Percentiles rank a stretch among this genome's conserved stretches.
phyloP scores from a whole-genome alignment of 2,329 filamentous ascomycete species.

The Exserohilum rostratum region DNA sequence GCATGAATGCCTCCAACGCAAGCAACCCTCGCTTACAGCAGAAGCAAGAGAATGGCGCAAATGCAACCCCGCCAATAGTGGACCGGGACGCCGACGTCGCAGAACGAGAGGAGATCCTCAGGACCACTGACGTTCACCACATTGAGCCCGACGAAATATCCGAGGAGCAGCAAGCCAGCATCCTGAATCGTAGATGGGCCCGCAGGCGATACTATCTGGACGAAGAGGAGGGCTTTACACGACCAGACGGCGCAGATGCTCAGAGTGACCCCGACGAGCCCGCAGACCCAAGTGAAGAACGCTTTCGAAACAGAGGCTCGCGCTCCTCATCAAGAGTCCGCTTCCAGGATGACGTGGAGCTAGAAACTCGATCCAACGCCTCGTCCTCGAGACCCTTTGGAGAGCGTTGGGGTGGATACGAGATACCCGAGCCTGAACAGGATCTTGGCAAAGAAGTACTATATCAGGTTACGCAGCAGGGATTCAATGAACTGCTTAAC shows the following conservation, averaged over 20 bases:
- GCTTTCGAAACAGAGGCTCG: constrained; percentile 52
- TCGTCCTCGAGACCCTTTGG: constrained; percentile 71
- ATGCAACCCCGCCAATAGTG: constrained; percentile 36
- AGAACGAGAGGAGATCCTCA: constrained; percentile 24
- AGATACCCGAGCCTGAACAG: constrained; percentile 78
- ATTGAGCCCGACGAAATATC: constrained; percentile 4
- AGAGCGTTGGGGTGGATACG: constrained; percentile 78
- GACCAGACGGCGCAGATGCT: constrained; percentile 26
- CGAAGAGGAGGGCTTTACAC: constrained; percentile 74
- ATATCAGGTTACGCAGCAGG: constrained; percentile 89
- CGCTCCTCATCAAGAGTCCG: constrained; percentile 80
- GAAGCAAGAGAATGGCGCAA: constrained; percentile 43
- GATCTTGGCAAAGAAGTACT: constrained; percentile 88
- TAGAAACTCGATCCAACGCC: constrained; percentile 72
- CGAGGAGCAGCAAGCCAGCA: constrained; percentile 26
- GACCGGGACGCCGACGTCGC: constrained; percentile 34
- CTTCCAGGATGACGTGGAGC: constrained; percentile 74
- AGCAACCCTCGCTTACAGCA: constrained; percentile 25
- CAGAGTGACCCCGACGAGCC: constrained; percentile 20
- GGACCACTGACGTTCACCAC: constrained; percentile 15
- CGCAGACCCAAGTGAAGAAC: constrained; percentile 24
- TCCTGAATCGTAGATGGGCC: constrained; percentile 70
- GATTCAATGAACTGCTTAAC: constrained; percentile 91
- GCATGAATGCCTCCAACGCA: constrained; percentile 34
- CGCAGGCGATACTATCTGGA: constrained; percentile 82